Evolutionary conservation across 73 alveolate genomes (phyloP).

Genomic region (Paramecium caudatum): DNA sequence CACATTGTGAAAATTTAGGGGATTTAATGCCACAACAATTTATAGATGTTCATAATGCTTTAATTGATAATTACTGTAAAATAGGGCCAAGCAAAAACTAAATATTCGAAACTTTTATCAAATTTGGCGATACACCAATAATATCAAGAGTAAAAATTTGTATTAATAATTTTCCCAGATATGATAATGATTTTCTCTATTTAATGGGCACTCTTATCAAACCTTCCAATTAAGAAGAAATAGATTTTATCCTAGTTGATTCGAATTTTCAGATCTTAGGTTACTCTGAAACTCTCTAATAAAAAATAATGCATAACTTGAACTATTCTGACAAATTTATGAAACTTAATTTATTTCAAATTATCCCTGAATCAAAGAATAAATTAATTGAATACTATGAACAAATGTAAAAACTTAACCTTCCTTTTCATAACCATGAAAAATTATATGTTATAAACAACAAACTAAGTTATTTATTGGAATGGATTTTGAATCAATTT

Average conservation of each 20-base stretch:
- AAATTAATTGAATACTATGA: neutral
- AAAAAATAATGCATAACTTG: neutral
- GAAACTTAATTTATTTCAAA: neutral
- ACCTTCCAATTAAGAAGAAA: neutral
- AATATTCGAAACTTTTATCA: neutral
- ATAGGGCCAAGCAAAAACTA: neutral
- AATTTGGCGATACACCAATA: constrained; percentile 9
- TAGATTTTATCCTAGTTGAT: neutral
- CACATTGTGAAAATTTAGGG: neutral
- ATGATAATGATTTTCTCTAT: neutral
- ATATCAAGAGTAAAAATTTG: constrained; percentile 5
- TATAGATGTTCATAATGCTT: neutral
- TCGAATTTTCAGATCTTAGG: neutral
- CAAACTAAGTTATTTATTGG: neutral
- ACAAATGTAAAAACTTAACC: neutral
- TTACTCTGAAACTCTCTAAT: neutral
- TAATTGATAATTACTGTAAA: neutral
- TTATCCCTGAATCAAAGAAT: neutral
- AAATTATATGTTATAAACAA: constrained; percentile 1
- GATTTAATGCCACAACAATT: neutral
- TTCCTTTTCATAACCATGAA: neutral
- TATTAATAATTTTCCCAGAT: constrained; percentile 17
- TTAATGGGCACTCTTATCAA: constrained; percentile 3
- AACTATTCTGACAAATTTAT: neutral
- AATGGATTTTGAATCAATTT: neutral